A percentile compares a stretch with the other conserved stretches of the same genome.
Evolutionary conservation across 768 basidiomycete species (phyloP).

Genomic region (Mycena galopus): DNA sequence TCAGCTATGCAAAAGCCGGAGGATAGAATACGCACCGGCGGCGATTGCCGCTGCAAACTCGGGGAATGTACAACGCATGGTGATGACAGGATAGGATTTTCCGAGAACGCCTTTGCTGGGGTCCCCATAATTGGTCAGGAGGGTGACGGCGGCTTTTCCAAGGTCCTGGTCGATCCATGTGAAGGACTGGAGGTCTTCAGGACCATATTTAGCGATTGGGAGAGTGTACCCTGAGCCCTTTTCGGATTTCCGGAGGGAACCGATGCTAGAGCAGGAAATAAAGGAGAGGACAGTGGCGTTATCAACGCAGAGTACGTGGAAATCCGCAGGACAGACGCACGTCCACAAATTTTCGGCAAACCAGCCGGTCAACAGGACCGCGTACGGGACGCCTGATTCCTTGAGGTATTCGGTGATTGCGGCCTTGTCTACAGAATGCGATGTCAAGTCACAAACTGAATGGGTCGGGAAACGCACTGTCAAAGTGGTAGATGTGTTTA

Average conservation of each 20-base stretch:
- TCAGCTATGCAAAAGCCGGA: not conserved
- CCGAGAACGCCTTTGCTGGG: not conserved
- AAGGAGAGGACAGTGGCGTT: too few relatives aligned
- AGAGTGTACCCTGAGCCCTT: not conserved
- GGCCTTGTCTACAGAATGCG: conserved; percentile 11
- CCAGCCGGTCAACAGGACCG: conserved; percentile 11
- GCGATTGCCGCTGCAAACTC: not conserved
- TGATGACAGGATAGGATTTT: not conserved
- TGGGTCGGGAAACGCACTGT: conserved; percentile 5
- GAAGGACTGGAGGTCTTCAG: not conserved
- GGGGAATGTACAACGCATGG: not conserved
- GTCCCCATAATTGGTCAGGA: not conserved
- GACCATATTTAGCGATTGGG: not conserved
- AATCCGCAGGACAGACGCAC: too few relatives aligned
- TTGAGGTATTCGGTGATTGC: conserved; percentile 12
- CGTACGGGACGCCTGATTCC: conserved; percentile 21
- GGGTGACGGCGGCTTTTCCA: not conserved
- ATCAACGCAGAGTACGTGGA: too few relatives aligned
- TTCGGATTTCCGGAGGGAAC: not conserved
- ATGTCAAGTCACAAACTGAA: not conserved
- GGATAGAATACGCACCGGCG: not conserved
- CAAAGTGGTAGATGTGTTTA: conserved; percentile 20
- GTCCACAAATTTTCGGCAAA: conserved; percentile 31
- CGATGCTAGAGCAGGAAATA: not conserved
- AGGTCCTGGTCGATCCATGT: not conserved